These are phyloP conservation scores for Mycotypha africana DNA, from an alignment of 371 early-diverging fungal genomes.

Conservation along the genomic window DNA sequence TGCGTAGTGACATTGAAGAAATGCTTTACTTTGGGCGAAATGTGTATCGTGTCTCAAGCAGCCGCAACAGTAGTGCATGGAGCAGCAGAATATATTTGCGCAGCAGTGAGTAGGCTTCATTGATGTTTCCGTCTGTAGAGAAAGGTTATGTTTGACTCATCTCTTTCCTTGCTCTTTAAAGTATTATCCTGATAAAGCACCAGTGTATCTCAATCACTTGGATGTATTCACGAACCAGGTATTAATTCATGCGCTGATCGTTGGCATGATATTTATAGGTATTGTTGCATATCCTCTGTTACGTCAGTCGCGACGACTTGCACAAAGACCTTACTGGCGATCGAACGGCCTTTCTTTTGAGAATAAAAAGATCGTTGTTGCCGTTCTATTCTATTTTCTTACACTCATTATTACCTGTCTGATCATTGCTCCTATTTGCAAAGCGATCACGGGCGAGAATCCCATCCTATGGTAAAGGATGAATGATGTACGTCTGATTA, in stretches of 20 bases:
- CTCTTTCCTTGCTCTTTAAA: not conserved
- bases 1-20: constrained; percentile 37
- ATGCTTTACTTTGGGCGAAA: constrained; percentile 67
- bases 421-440: constrained; percentile 46
- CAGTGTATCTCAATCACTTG: constrained; percentile 16
- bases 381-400: constrained; percentile 31
- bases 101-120: constrained; percentile 19
- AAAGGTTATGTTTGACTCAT: too few species aligned
- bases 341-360: constrained; percentile 2
- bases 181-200: constrained; percentile 22
- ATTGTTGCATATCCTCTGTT: constrained; percentile 49
- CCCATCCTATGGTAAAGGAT: constrained; percentile 58
- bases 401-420: constrained; percentile 35
- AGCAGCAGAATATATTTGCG: constrained; percentile 26
- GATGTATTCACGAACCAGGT: constrained; percentile 29
- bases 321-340: constrained; percentile 46
- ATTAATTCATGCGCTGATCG: constrained; percentile 44
- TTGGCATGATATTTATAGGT: constrained; percentile 70
- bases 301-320: constrained; percentile 41
- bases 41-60: constrained; percentile 59
- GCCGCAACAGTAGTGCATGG: constrained; percentile 45
- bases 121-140: too few species aligned
- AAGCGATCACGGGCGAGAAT: constrained; percentile 35
- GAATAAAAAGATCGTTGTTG: constrained; percentile 22
- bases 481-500: too few species aligned